phyloP scores from a whole-genome alignment of 495 filamentous ascomycete species.

The Daldinia concentrica region DNA sequence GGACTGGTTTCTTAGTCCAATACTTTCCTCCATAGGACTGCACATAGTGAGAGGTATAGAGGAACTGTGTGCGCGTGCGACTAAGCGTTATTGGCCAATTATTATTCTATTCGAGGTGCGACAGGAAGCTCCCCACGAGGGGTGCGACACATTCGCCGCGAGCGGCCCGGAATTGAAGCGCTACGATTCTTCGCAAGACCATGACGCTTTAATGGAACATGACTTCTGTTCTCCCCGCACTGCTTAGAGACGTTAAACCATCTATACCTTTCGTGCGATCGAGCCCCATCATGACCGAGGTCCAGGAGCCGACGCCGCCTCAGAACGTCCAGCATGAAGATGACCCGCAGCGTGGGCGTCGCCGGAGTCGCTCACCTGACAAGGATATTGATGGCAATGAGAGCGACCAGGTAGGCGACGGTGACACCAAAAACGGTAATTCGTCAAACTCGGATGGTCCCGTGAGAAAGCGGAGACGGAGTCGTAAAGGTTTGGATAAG shows the following conservation, averaged over 20 bases:
- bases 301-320: conserved; percentile 54
- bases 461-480: conserved; percentile 77
- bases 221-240: conserved; percentile 58
- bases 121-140: conserved; percentile 30
- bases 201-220: conserved; percentile 51
- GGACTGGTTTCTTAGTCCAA: conserved; percentile 33
- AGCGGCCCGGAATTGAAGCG: conserved; percentile 30
- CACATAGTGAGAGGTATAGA: conserved; percentile 13
- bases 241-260: conserved; percentile 52
- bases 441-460: conserved; percentile 66
- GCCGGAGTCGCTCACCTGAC: conserved; percentile 57
- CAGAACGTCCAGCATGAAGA: conserved; percentile 55
- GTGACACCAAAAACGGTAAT: conserved; percentile 52
- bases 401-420: conserved; percentile 49
- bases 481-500: conserved; percentile 89
- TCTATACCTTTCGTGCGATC: conserved; percentile 48
- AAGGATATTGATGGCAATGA: conserved; percentile 55
- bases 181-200: conserved; percentile 35
- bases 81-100: conserved; percentile 36
- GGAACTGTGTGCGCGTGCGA: conserved; percentile 19
- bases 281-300: conserved; percentile 53
- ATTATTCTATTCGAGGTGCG: conserved; percentile 16
- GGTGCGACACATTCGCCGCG: conserved; percentile 25
- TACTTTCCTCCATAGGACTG: conserved; percentile 29
- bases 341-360: conserved; percentile 56